These are phyloP conservation scores for Trapa bicornis DNA, from an alignment of 345 rosid species.

Conservation along the genomic window DNA sequence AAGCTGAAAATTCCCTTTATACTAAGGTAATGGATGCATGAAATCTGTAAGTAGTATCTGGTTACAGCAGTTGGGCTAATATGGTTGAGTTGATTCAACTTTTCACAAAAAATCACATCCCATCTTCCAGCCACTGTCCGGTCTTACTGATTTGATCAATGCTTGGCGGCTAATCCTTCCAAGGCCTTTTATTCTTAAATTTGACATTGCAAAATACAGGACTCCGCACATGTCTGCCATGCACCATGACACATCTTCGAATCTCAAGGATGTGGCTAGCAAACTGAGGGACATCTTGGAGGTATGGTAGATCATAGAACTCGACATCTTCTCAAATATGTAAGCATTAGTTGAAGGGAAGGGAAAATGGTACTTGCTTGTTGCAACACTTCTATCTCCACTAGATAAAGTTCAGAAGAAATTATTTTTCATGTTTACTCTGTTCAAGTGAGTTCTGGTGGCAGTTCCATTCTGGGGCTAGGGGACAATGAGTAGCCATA, in stretches of 20 bases:
- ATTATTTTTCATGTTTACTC: too few relatives aligned
- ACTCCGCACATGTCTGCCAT: constrained; percentile 71
- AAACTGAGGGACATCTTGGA: constrained; percentile 52
- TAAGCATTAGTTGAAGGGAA: not conserved
- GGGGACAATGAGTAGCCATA: too few relatives aligned
- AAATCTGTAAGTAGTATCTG: not conserved
- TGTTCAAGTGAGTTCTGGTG: too few relatives aligned
- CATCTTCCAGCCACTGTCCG: not conserved
- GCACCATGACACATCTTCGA: constrained; percentile 59
- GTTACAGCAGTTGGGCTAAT: too few relatives aligned
- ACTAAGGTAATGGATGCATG: constrained; percentile 27
- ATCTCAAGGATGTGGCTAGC: constrained; percentile 46
- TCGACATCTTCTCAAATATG: not conserved
- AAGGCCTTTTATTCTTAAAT: too few relatives aligned
- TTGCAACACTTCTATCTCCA: too few relatives aligned
- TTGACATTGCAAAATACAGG: constrained; percentile 23
- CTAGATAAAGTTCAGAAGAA: too few relatives aligned
- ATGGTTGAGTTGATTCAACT: too few relatives aligned
- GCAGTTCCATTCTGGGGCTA: too few relatives aligned
- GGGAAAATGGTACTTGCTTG: not conserved
- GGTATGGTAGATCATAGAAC: constrained; percentile 19
- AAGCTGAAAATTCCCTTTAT: constrained; percentile 51
- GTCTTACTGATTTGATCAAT: not conserved
- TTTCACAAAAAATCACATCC: not conserved
- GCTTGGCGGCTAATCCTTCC: not conserved